These are phyloP conservation scores for Saposhnikovia divaricata DNA, from an alignment of 129 eudicot species.

Conservation along the genomic window DNA sequence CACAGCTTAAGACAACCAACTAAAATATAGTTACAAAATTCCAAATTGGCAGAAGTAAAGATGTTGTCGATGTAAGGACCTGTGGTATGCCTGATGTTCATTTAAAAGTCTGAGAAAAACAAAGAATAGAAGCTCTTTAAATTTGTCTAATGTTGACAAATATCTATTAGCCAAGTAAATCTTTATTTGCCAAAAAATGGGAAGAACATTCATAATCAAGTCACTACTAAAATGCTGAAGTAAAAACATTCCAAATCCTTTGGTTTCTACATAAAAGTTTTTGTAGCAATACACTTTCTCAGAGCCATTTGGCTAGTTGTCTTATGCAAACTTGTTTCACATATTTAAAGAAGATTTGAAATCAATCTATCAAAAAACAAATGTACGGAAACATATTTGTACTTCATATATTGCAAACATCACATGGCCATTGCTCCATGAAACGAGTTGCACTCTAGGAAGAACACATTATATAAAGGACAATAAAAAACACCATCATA, in stretches of 20 bases:
- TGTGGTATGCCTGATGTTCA: not conserved
- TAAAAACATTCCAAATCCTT: not conserved
- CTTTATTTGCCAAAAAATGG: not conserved
- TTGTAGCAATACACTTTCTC: not conserved
- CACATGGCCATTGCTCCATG: too few relatives aligned
- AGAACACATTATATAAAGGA: too few relatives aligned
- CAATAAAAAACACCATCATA: too few relatives aligned
- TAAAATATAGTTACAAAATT: not conserved
- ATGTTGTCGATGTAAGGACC: not conserved
- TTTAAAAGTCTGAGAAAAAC: not conserved
- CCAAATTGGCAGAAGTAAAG: not conserved
- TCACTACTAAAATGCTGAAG: not conserved
- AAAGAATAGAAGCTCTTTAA: not conserved
- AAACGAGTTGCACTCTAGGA: too few relatives aligned
- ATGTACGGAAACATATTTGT: not conserved
- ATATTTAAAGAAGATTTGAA: too few relatives aligned
- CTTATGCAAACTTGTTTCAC: not conserved
- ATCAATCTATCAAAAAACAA: not conserved
- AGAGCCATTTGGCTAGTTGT: not conserved
- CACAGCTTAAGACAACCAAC: not conserved
- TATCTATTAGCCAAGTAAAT: not conserved
- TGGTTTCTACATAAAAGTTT: not conserved
- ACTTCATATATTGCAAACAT: too few relatives aligned
- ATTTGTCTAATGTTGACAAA: not conserved
- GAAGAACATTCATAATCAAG: not conserved